These are phyloP conservation scores for Aurantiochytrium sp. DNA, from an alignment of 108 stramenopile genomes.

Conservation along the genomic window DNA sequence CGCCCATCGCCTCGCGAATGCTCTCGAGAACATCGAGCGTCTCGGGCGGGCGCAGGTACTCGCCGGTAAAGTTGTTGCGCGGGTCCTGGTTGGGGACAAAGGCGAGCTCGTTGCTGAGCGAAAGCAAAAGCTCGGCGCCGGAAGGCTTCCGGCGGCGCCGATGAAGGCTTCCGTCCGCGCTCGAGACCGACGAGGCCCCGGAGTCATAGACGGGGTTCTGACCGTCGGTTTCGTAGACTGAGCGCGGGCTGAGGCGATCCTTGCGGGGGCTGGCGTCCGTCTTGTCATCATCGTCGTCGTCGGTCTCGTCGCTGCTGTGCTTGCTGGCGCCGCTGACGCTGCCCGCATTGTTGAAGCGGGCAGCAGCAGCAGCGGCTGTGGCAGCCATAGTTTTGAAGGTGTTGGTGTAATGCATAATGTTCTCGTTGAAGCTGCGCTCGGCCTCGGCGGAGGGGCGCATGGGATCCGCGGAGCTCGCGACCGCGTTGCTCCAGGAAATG, in stretches of 20 bases:
- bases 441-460: background rate
- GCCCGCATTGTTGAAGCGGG: no score
- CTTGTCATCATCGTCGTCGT: no score
- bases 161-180: no score
- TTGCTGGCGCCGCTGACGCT: no score
- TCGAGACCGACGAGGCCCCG: background rate
- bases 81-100: slow-evolving; percentile 6
- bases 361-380: background rate
- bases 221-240: background rate
- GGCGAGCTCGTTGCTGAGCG: background rate
- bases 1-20: background rate
- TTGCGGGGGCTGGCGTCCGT: no score
- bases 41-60: background rate
- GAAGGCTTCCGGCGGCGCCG: background rate
- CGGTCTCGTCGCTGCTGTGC: no score
- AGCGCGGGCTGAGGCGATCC: background rate
- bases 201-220: no score
- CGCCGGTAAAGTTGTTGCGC: background rate
- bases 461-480: background rate
- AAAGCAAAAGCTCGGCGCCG: background rate
- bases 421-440: background rate
- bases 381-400: background rate
- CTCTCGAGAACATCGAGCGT: slow-evolving; percentile 9
- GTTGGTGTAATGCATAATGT: slow-evolving; percentile 5
- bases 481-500: background rate